A percentile compares a stretch with the other conserved stretches of the same genome.
Evolutionary conservation across 495 filamentous ascomycete genomes (phyloP).

Genomic region (Xylaria sp.): DNA sequence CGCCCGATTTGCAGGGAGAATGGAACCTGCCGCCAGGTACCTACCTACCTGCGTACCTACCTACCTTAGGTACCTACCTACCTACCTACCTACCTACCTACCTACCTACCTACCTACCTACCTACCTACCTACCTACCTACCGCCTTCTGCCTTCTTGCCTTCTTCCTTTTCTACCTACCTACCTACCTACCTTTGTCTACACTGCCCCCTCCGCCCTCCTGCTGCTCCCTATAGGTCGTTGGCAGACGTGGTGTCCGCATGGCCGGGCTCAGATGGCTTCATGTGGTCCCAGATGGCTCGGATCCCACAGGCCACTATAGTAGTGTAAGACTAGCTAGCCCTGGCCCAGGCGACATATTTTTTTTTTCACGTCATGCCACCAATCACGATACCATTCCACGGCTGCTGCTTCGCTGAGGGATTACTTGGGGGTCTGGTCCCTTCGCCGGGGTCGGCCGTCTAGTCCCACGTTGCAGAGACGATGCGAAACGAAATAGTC

Average conservation of each 20-base stretch:
- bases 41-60: background rate
- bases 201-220: constrained; percentile 1
- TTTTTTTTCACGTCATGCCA: constrained; percentile 15
- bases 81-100: background rate
- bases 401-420: background rate
- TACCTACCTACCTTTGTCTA: background rate
- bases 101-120: background rate
- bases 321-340: background rate
- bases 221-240: constrained; percentile 4
- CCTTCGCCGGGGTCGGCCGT: background rate
- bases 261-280: constrained; percentile 8
- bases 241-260: background rate
- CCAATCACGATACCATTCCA: background rate
- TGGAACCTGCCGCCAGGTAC: too few species aligned
- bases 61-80: background rate
- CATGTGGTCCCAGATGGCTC: constrained; percentile 13
- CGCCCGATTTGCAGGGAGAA: background rate
- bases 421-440: background rate
- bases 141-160: background rate
- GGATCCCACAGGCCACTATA: background rate
- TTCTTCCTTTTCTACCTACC: background rate
- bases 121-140: background rate
- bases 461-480: background rate
- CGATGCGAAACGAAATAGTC: too few species aligned
- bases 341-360: background rate